phyloP scores from a whole-genome alignment of 495 filamentous ascomycete species.

The Staphylotrichum longicolle region DNA sequence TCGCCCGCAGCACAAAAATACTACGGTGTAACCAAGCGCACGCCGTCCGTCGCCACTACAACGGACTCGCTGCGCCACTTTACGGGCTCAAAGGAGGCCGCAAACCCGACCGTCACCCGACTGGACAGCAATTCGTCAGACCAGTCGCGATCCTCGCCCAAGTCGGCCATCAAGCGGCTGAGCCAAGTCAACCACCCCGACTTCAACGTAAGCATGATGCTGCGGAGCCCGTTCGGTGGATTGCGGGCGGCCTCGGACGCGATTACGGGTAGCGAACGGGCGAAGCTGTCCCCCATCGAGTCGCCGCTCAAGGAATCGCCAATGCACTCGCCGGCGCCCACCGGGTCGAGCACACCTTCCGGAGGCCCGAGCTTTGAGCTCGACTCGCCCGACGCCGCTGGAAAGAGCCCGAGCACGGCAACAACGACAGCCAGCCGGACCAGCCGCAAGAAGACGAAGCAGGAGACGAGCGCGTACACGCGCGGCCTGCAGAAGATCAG shows the following conservation, averaged over 20 bases:
- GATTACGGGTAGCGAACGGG: conserved; percentile 60
- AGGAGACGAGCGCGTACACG: conserved; percentile 90
- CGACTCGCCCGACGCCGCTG: conserved; percentile 62
- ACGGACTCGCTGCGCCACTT: conserved; percentile 48
- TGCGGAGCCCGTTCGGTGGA: conserved; percentile 50
- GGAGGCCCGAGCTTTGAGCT: conserved; percentile 75
- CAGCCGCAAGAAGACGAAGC: conserved; percentile 68
- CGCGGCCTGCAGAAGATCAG: conserved; percentile 79
- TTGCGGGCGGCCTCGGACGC: conserved; percentile 81
- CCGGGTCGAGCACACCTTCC: conserved; percentile 84
- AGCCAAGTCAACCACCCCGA: conserved; percentile 51
- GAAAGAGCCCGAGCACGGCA: conserved; percentile 51
- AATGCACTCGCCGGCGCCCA: conserved; percentile 65
- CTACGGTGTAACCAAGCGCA: conserved; percentile 54
- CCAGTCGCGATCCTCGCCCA: conserved; percentile 43
- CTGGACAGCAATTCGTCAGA: conserved; percentile 62
- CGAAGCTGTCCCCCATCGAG: conserved; percentile 54
- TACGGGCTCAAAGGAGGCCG: conserved; percentile 48
- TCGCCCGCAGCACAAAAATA: conserved; percentile 59
- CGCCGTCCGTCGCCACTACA: conserved; percentile 47
- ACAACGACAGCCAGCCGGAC: conserved; percentile 40
- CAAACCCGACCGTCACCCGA: conserved; percentile 62
- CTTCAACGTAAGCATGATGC: conserved; percentile 47
- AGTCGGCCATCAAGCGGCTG: conserved; percentile 50
- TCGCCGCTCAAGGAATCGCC: conserved; percentile 65